Base-by-base conservation (phyloP, 495 filamentous ascomycete genomes). In the Talaromyces proteolyticus region DNA sequence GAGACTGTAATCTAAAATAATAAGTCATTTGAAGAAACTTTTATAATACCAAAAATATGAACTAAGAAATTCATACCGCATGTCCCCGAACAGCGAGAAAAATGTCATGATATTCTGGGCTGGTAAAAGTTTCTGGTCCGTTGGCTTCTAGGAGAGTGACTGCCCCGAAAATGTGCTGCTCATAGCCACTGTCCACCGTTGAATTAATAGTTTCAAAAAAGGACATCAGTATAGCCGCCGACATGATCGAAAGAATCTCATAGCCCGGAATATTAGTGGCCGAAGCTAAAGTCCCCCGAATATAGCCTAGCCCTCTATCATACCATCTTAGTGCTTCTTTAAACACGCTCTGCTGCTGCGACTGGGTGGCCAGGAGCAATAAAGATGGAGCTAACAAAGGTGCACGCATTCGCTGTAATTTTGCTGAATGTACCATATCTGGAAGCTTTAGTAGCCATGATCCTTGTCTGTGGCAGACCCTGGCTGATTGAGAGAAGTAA, bases 281-380 rank as follows among this genome's bases (percentile, higher is more conserved):
- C 8, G 29, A 17, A 12, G 29, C 36, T 12, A 47, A 47, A 20
- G 23, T 29, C 16, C n/a, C 36, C 16, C 44, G 44, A 12, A 47
- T 20, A 26, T 47, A 47, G 6, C 25, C 29, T 17, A 47, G 25
- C 7, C 44, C 44, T 17, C 16, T 23, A 36, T 47, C 44, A 19
- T 47, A 47, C 44, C 44, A 47, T 29, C 36, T 47, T 16, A 47
- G 24, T 6, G 44, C 44, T 19, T 47, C 44, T 37, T 47, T 47
- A 17, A 47, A 37, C n/a, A 47, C 23, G 20, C 18, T 29, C 22
- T 29, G 44, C n/a, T 47, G 44, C 18, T 21, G 22, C 14, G 44
- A 47, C 24, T 47, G 44, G 20, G 29, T 24, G 17, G 44, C 44
- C 14, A 47, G 14, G 12, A 47, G 44, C 16, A 47, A 3, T 29